Base-by-base conservation (phyloP, 2,329 filamentous ascomycete genomes). In the Colletotrichum euphorbiae region DNA sequence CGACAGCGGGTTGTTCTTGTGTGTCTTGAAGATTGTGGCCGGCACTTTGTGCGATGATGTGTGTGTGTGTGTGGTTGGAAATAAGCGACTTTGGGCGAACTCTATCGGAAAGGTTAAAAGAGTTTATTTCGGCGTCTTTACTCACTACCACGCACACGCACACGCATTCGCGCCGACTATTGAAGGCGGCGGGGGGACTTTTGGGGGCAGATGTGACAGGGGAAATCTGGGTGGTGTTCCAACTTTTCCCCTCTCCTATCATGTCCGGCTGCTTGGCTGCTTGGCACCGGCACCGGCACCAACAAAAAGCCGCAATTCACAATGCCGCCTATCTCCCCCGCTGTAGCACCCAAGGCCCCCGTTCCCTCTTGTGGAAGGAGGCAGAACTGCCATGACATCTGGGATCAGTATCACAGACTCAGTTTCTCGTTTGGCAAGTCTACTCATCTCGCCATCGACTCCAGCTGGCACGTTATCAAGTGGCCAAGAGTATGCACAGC, bases 71-170 rank as follows among this genome's bases (percentile, higher is more conserved):
- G 33, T 38, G 12, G 38, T 52, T 17, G 40, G 24, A 31, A 59
- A 48, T 59, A 65, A 68, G 65, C 65, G 65, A 59, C 54, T 17
- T 45, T 31, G 38, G 17, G 60, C 60, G 21, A 65, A 65, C 52
- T 50, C 61, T 65, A 65, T 68, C 54, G 43, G 8, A 55, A 65
- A 68, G 65, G 45, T 43, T 59, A 68, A 68, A 28, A 68, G 65
- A 68, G 61, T 68, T 65, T 65, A 65, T 59, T 68, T 65, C 48
- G 38, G 19, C 9, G 46, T 19, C 3, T 19, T 54, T 31, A 3
- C 51, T 17, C 24, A 3, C 24, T 4, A 24, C 21, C 21, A 21
- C 21, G 21, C 3, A 21, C 21, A 2, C 21, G 21, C 3, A 21
- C 21, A 3, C 3, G 21, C 24, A 28, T 28, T 28, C 24, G 24